A percentile compares a stretch with the other conserved stretches of the same genome.
Evolutionary conservation across 1,284 basidiomycete species (phyloP).

Genomic region (Malassezia brasiliensis): DNA sequence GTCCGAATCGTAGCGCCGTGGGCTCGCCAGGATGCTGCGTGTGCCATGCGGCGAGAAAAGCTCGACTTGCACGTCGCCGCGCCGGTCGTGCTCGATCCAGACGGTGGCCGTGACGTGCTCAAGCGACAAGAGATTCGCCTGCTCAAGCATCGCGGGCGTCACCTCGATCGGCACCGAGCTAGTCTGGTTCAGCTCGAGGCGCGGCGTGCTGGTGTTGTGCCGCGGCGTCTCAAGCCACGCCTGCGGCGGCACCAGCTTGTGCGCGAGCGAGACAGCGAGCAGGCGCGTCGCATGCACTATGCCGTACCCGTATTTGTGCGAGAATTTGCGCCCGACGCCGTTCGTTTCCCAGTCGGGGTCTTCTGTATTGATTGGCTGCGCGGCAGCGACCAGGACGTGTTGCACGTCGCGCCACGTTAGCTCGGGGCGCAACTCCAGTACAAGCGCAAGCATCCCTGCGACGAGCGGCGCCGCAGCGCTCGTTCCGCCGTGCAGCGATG

Average conservation of each 20-base stretch:
- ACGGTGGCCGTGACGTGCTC: constrained; percentile 90
- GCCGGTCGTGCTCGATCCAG: constrained; percentile 74
- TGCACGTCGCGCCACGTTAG: constrained; percentile 95
- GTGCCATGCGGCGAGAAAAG: constrained; percentile 75
- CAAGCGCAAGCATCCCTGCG: constrained; percentile 44
- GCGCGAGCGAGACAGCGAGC: constrained; percentile 69
- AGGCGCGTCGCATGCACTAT: constrained; percentile 73
- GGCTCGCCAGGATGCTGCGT: constrained; percentile 70
- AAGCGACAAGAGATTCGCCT: constrained; percentile 71
- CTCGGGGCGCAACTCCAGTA: constrained; percentile 56
- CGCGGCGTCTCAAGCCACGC: constrained; percentile 56
- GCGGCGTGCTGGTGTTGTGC: constrained; percentile 51
- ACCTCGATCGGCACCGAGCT: constrained; percentile 55
- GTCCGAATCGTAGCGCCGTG: constrained; percentile 62
- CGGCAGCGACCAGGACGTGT: constrained; percentile 72
- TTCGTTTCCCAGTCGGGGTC: constrained; percentile 93
- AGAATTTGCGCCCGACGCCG: constrained; percentile 67
- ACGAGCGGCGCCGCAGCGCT: constrained; percentile 93
- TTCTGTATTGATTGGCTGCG: constrained; percentile 68
- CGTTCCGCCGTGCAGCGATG: constrained; percentile 80
- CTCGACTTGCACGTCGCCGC: constrained; percentile 90
- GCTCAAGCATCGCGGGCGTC: constrained; percentile 61
- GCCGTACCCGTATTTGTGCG: constrained; percentile 97
- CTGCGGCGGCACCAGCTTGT: constrained; percentile 87
- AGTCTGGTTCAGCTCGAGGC: constrained; percentile 24